These are phyloP conservation scores for Salix caprea DNA, from an alignment of 345 rosid genomes.

Conservation along the genomic window DNA sequence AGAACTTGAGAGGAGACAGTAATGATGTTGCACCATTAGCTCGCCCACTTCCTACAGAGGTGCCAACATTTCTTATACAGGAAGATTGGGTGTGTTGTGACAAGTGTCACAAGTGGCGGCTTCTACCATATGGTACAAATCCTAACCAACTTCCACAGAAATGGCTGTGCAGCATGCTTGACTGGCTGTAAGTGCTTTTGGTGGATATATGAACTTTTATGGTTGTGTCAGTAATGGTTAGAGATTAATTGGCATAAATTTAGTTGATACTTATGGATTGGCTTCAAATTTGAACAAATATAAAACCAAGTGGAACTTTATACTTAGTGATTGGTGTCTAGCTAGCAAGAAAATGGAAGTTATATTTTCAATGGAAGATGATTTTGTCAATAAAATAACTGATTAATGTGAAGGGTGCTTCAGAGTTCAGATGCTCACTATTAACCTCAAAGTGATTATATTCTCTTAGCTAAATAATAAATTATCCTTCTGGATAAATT, in stretches of 20 bases:
- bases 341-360: conserved; percentile 1
- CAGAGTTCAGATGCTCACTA: neutral
- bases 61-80: conserved; percentile 46
- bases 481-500: neutral
- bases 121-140: conserved; percentile 60
- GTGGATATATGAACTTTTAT: neutral
- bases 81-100: conserved; percentile 87
- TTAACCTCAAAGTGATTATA: neutral
- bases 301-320: neutral
- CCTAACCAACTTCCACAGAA: conserved; percentile 64
- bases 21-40: conserved; percentile 41
- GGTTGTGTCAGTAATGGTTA: neutral
- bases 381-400: neutral
- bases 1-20: conserved; percentile 13
- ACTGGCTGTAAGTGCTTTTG: conserved; percentile 78
- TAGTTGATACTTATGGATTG: neutral
- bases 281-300: neutral
- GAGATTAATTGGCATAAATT: neutral
- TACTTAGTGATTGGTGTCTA: neutral
- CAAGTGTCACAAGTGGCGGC: conserved; percentile 81
- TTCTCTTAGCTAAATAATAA: neutral
- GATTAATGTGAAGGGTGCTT: neutral
- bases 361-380: neutral
- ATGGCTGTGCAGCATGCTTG: conserved; percentile 85
- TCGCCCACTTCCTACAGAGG: neutral